Percentiles rank a stretch among this genome's conserved stretches.
Evolutionary conservation across 1,139 yeast genomes (phyloP).

Genomic region (Sugiyamaella sp.): DNA sequence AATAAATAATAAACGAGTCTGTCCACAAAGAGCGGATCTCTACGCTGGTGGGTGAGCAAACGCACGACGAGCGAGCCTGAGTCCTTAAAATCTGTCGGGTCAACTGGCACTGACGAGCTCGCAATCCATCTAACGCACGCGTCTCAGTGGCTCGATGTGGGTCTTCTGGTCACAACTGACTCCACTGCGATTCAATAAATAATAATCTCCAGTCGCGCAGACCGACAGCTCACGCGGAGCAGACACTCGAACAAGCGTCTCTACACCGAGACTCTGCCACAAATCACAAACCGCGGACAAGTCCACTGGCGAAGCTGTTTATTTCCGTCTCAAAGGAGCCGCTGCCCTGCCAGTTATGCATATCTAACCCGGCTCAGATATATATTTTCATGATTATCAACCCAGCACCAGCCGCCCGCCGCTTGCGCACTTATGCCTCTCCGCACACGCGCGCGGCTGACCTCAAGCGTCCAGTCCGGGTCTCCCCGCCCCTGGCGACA

Average conservation of each 20-base stretch:
- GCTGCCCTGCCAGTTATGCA: conserved; percentile 8
- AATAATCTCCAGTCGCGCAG: too few species aligned
- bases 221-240: neutral
- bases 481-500: neutral
- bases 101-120: too few species aligned
- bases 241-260: neutral
- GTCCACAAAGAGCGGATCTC: too few species aligned
- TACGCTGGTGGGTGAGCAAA: too few species aligned
- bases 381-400: conserved; percentile 17
- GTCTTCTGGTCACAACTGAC: too few species aligned
- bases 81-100: too few species aligned
- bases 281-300: neutral
- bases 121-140: too few species aligned
- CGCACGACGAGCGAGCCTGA: too few species aligned
- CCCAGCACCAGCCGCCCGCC: neutral
- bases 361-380: conserved; percentile 1
- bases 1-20: too few species aligned
- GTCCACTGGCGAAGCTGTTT: conserved; percentile 3
- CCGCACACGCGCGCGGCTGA: conserved; percentile 5
- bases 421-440: conserved; percentile 11
- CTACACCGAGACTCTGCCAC: neutral
- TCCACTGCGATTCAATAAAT: too few species aligned
- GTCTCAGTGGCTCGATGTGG: too few species aligned
- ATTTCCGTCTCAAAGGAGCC: conserved; percentile 11
- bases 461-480: neutral